phyloP scores from a whole-genome alignment of 192 early-diverging fungal species.

The Diversispora eburnea region DNA sequence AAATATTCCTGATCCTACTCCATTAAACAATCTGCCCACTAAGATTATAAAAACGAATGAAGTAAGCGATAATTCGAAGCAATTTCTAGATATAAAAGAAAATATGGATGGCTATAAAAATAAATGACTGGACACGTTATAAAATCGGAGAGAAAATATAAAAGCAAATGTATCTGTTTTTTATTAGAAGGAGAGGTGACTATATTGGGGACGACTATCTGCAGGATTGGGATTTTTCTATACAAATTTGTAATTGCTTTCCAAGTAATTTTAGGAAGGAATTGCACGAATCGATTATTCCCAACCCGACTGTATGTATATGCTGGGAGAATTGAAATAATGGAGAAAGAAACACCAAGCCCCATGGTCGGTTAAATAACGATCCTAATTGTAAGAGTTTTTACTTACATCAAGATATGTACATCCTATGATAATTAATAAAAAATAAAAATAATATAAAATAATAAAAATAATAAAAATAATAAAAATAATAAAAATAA shows the following conservation, averaged over 20 bases:
- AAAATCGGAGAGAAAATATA: no score
- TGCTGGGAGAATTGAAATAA: background rate
- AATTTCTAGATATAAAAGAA: constrained; percentile 14
- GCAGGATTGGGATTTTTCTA: background rate
- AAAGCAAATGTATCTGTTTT: no score
- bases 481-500: no score
- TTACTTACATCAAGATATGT: no score
- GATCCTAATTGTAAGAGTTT: constrained; percentile 3
- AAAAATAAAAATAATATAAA: no score
- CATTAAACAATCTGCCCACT: no score
- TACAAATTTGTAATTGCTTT: constrained; percentile 7
- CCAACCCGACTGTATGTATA: background rate
- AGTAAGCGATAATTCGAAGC: background rate
- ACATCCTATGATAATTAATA: no score
- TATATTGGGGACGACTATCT: no score
- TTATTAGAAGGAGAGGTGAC: constrained; percentile 20
- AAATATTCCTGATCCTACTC: no score
- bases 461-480: no score
- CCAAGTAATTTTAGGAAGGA: no score
- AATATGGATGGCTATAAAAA: constrained; percentile 10
- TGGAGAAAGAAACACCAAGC: constrained; percentile 7
- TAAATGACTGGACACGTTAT: constrained; percentile 21
- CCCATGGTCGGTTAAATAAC: constrained; percentile 11
- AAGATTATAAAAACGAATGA: no score
- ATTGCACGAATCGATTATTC: background rate